Base-by-base conservation (phyloP, 192 early-diverging fungal genomes). In the Thamnidium elegans region DNA sequence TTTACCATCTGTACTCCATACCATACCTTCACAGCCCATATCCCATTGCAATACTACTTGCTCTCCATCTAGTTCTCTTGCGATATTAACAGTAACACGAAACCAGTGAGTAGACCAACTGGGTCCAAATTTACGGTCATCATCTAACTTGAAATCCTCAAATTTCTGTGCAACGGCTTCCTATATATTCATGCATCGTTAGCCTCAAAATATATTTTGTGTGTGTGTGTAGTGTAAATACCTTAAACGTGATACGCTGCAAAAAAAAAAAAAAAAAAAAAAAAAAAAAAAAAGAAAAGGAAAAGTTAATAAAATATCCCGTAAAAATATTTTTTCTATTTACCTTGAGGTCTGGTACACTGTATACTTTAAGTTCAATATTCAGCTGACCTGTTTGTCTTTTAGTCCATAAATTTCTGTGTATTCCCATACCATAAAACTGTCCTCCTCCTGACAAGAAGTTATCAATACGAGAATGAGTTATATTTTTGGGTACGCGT, bases 1-100 rank as follows among this genome's bases (percentile, higher is more conserved):
- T 63, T 86, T 71, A 3, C 97, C 95, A 7, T 89, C 81, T 3
- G 63, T 76, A 7, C 91, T 87, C 91, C 93, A 99, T 15, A 99
- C 73, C 79, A 98, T 77, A 14, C 80, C 95, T 74, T 99, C 96
- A 66, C 86, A 92, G 48, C 75, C 73, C 30, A 93, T 82, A 69
- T 99, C 89, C 79, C 94, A 99, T 34, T 87, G 55, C n/a, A 99
- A 79, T 17, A 84, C 74, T 13, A 99, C 92, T 51, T 84, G 78
- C 59, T 91, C 77, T 45, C 86, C 88, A 11, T 63, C 79, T 75
- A 81, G 87, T 9, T 69, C 58, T 3, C 74, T 54, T 3, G 93
- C 95, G 21, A 99, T 82, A 42, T 46, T 70, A 26, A 95, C 73
- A 19, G 65, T 73, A 8, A 89, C 77, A 55, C 85, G 79, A 66